These are phyloP conservation scores for Anthracocystis setariae DNA, from an alignment of 1,284 basidiomycete species.

Conservation along the genomic window DNA sequence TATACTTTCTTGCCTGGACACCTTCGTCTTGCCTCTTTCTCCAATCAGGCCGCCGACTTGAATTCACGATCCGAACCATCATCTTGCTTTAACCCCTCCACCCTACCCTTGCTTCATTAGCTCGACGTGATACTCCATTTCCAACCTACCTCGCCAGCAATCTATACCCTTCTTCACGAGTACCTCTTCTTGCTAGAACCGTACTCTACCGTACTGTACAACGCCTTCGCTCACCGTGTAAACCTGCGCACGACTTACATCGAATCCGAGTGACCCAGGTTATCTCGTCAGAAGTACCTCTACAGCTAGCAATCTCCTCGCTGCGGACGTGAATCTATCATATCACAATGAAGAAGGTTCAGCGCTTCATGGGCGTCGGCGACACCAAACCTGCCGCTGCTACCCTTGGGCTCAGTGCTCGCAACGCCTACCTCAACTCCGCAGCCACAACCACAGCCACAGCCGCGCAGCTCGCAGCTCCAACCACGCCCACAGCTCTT, in stretches of 20 bases:
- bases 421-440: conserved; percentile 14
- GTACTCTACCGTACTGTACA: background rate
- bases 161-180: background rate
- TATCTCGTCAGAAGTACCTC: background rate
- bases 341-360: conserved; percentile 35
- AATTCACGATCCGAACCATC: too few relatives aligned
- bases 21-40: background rate
- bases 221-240: background rate
- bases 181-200: background rate
- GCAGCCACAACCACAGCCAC: conserved; percentile 4
- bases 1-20: too few relatives aligned
- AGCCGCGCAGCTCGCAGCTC: conserved; percentile 5
- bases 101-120: conserved; percentile 2
- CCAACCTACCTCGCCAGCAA: background rate
- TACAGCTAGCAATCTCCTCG: background rate
- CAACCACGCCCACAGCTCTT: conserved; percentile 1
- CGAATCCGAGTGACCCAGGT: background rate
- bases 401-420: conserved; percentile 27
- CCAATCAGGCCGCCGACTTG: too few relatives aligned
- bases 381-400: conserved; percentile 48
- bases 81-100: background rate
- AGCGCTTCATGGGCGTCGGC: conserved; percentile 45
- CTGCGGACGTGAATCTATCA: background rate
- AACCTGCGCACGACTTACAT: background rate
- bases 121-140: background rate